Evolutionary conservation across 1,284 basidiomycete genomes (phyloP), one percentile per base, ranked within the genome.

Genomic region (Puccinia horiana): DNA sequence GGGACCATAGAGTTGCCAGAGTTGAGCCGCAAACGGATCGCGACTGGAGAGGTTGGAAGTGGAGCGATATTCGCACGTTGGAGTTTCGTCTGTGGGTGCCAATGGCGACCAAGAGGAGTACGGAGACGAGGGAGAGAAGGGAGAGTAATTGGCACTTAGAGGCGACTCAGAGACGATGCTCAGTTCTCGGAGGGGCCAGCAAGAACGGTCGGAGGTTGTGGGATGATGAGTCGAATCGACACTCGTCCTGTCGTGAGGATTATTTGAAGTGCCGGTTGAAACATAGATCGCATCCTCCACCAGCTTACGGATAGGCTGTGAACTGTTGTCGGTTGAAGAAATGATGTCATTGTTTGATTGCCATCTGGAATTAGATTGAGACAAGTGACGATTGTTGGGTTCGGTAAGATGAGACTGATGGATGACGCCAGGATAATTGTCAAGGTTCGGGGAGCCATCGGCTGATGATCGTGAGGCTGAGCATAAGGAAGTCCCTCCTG

Each of bases 71-170:
- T 26, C 20, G n/a, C 61, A 18, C 6, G 18, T 37, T 56, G 47
- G 18, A 23, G 9, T 42, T 32, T 76, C 54, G 56, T 76, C 56
- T 35, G 44, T 26, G 32, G 37, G 40, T 58, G 18, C 20, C 5
- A 58, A 42, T 8, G 74, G 54, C 3, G 74, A 42, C 74, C 54
- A 81, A 61, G 78, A 35, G 20, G 78, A 81, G 54, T 72, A 81
- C n/a, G 78, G 69, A 23, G 78, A 72, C 14, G 78, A 73, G 20
- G 78, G 69, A 14, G 65, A 72, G 52, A 40, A 67, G 58, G 63
- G 47, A 14, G 58, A 52, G 14, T 29, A 29, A 14, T 29, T 72
- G 35, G 69, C 67, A 32, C 54, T 81, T 63, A 18, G 52, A 63
- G 49, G 67, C 9, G 78, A 80, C 54, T 35, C 47, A 5, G 49